These are phyloP conservation scores for Hypoxylon intermedium DNA, from an alignment of 495 filamentous ascomycete genomes.

Conservation along the genomic window DNA sequence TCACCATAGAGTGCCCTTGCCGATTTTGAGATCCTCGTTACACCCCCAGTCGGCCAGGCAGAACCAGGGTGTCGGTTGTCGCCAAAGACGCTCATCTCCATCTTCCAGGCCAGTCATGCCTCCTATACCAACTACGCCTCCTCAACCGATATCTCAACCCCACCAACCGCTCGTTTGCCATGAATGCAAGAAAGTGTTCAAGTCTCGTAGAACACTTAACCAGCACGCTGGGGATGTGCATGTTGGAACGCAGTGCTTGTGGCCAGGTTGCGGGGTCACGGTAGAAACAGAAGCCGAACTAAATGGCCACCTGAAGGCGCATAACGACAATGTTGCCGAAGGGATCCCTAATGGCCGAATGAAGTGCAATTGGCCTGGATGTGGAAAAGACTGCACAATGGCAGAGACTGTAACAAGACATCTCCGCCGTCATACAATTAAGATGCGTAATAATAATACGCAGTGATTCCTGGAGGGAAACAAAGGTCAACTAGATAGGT, in stretches of 20 bases:
- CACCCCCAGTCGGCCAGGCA: too few relatives aligned
- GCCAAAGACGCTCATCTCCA: neutral
- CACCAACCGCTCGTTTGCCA: neutral
- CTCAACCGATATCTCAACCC: neutral
- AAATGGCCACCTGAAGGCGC: neutral
- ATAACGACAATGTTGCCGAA: neutral
- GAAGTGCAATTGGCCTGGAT: neutral
- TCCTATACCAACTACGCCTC: neutral
- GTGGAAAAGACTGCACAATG: neutral
- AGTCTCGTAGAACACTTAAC: neutral
- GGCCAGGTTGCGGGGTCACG: neutral
- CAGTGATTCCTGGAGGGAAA: too few relatives aligned
- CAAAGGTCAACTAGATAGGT: too few relatives aligned
- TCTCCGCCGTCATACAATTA: neutral
- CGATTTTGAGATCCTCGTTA: too few relatives aligned
- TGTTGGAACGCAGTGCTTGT: neutral
- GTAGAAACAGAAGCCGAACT: neutral
- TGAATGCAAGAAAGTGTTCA: neutral
- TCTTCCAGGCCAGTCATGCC: too few relatives aligned
- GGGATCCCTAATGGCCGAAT: neutral
- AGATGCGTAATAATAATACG: too few relatives aligned
- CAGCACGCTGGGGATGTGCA: neutral
- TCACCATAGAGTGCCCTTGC: too few relatives aligned
- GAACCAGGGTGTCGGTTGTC: too few relatives aligned
- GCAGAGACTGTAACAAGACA: neutral